Percentiles rank a stretch among this genome's conserved stretches.
phyloP scores from a whole-genome alignment of 257 asterid genomes.

The Plantago major region DNA sequence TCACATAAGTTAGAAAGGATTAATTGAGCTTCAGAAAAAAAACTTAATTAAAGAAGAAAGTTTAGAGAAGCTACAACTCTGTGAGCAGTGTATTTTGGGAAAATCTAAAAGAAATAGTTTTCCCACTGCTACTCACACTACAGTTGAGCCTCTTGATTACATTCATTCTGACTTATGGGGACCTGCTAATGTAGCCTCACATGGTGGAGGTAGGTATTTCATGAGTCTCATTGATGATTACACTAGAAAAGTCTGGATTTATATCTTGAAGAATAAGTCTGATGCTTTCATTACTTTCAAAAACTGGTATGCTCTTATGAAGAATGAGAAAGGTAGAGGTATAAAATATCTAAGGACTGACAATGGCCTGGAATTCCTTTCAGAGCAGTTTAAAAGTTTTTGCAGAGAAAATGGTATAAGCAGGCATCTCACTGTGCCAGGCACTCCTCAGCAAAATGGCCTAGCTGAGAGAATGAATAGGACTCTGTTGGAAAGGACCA shows the following conservation, averaged over 20 bases:
- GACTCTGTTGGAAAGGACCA: neutral
- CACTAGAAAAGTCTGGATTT: neutral
- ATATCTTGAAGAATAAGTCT: neutral
- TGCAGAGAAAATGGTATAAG: neutral
- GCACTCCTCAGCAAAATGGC: neutral
- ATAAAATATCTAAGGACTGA: neutral
- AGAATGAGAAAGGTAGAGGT: neutral
- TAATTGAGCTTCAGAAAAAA: neutral
- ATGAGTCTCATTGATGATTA: neutral
- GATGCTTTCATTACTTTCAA: neutral
- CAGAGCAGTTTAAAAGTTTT: neutral
- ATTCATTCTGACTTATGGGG: neutral
- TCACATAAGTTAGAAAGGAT: neutral
- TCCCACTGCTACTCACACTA: neutral
- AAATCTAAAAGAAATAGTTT: neutral
- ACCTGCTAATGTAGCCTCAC: neutral
- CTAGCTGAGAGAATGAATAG: neutral
- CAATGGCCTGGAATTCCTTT: neutral
- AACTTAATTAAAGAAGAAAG: neutral
- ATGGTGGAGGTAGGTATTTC: neutral
- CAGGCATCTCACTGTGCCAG: neutral
- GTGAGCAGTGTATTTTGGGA: neutral
- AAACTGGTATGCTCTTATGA: neutral
- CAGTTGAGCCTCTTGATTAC: neutral
- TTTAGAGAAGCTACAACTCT: neutral